Base-by-base conservation (phyloP, 805 yeast genomes). In the Teunomyces barrocoloradensis region DNA sequence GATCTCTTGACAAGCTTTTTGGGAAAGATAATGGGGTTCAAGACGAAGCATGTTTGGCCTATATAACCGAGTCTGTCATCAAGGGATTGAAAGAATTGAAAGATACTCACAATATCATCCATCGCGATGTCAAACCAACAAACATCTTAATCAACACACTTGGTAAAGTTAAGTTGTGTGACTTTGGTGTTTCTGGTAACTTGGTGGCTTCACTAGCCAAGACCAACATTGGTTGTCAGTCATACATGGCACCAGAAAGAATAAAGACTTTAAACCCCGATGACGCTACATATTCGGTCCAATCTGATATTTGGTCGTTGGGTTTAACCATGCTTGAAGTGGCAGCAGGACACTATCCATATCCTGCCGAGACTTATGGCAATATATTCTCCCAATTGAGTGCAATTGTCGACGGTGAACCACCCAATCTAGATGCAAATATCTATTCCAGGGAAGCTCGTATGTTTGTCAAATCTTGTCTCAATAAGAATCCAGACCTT, bases 191-290 rank as follows among this genome's bases (percentile, higher is more conserved):
- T 18, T 81, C 90, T 45, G 98, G 98, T 15, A 92, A 92, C 61
- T 72, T 92, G 51, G 98, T 94, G 18, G 96, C 97, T 2, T 89
- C 96, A 0, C 75, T 92, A 57, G 98, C 98, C 12, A 84, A 89
- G 59, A 92, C 99, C 0, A 92, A 94, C 58, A 89, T 92, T 54
- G 99, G 99, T 4, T 92, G 99, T 68, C 99, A 94, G 68, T 87
- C 96, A 1, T 92, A 92, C 66, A 94, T 94, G 98, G 98, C 98
- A 1, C 99, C 99, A 1, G 99, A 92, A 64, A 79, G 99, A 60
- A 94, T 94, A 56, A 83, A 84, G 60, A 80, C 87, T 0, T 58
- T 78, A 51, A 82, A 73, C 53, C 92, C 90, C 1, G 90, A 86
- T 60, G 91, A 82, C 54, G 75, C 80, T 6, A 81, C 94, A 0